Base-by-base conservation (phyloP, 2,329 filamentous ascomycete genomes). In the Aureobasidium sp. region DNA sequence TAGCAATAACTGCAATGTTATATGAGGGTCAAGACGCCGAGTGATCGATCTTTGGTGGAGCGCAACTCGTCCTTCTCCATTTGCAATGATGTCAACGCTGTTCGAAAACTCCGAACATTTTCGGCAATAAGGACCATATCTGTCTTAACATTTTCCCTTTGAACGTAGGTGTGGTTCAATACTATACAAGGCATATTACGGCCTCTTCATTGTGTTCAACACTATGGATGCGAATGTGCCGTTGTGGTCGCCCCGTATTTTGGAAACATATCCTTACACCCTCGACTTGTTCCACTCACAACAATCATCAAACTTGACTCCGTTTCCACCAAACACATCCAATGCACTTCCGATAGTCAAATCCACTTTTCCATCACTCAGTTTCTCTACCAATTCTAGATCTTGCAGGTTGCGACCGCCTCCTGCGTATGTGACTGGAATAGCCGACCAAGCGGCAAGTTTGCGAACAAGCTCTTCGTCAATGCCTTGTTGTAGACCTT, bases 261-360 rank as follows among this genome's bases (percentile, higher is more conserved):
- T 1, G 15, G 3, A 37, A 13, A 15, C 13, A 37, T 10, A 15
- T 15, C 5, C 13, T 34, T 52, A 60, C 12, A 12, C 46, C 46
- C 46, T 61, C 13, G 42, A 58, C 20, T 60, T 62, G 51, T 97
- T 97, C 94, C 94, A 99, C 68, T 80, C 79, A 39, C 96, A 87
- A 73, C 93, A 97, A 62, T 97, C 92, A 37, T 89, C 87, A 71
- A 97, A 91, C 65, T 83, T 90, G 60, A 97, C 91, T 1, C 90
- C 89, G 20, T 80, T 85, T 1, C 94, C 94, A 9, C 94, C 94
- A 74, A 99, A 99, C 67, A 96, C 91, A 76, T 99, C 94, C 69
- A 99, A 77, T 1, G 94, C 94, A 73, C 94, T 97, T 13, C 94
- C 94, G 71, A 97, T 97, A 0, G 94, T 99, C 68, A 99, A 79